These are phyloP conservation scores for Dendryphion nanum DNA, from an alignment of 2,329 filamentous ascomycete species.

Conservation along the genomic window DNA sequence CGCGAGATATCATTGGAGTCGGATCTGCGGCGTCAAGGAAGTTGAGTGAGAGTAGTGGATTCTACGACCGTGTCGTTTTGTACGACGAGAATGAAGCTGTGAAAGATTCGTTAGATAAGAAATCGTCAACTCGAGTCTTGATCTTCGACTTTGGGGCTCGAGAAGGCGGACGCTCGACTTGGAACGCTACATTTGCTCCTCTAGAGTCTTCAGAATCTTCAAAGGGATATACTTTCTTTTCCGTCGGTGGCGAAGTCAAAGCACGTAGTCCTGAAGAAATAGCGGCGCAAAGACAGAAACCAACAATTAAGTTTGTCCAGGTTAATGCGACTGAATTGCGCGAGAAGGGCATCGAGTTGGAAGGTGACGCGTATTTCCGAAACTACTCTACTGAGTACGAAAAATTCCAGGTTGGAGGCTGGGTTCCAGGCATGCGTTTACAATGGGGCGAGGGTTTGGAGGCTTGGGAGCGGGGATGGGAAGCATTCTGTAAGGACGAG, in stretches of 20 bases:
- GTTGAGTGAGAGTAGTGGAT: conserved; percentile 12
- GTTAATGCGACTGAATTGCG: conserved; percentile 19
- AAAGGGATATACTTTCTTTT: conserved; percentile 11
- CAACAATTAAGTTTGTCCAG: conserved; percentile 3
- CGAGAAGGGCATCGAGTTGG: conserved; percentile 20
- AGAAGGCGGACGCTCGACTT: conserved; percentile 8
- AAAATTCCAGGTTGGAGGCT: conserved; percentile 15
- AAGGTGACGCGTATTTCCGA: conserved; percentile 16
- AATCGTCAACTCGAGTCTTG: conserved; percentile 7
- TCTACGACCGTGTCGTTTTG: conserved; percentile 17
- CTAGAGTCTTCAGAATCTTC: background rate
- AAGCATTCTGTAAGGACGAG: conserved; percentile 19
- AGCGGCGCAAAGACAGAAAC: conserved; percentile 1
- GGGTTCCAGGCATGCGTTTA: conserved; percentile 11
- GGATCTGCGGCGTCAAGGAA: conserved; percentile 15
- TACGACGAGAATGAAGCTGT: conserved; percentile 12
- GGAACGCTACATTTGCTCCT: conserved; percentile 7
- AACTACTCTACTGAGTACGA: conserved; percentile 12
- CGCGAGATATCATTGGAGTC: conserved; percentile 15
- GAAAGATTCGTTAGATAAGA: conserved; percentile 1
- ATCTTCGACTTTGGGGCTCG: conserved; percentile 24
- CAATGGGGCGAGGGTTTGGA: conserved; percentile 21
- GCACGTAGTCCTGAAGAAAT: conserved; percentile 8
- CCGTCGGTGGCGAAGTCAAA: conserved; percentile 16
- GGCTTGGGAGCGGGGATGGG: conserved; percentile 22